A percentile compares a stretch with the other conserved stretches of the same genome.
Conservation (phyloP, 2,329 filamentous ascomycete species). For the Cryphonectria parasitica region DNA sequence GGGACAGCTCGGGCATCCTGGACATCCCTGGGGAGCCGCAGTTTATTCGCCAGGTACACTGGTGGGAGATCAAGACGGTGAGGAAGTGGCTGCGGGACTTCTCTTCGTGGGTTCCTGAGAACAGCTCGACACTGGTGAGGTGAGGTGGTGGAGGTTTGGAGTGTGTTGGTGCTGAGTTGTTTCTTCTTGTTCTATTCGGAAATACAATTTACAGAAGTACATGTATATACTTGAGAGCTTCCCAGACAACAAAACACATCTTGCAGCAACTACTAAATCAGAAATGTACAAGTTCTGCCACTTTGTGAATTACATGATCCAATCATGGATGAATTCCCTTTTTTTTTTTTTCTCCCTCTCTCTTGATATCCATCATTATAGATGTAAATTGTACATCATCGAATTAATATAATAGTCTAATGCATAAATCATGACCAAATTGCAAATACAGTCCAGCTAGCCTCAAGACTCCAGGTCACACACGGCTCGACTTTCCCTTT, state of each 20-base stretch:
- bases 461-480: background rate
- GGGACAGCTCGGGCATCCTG: constrained; percentile 48
- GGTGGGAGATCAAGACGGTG: constrained; percentile 55
- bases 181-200: background rate
- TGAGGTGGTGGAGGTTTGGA: background rate
- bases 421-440: too few species aligned
- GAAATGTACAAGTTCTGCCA: too few species aligned
- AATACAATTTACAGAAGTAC: too few species aligned
- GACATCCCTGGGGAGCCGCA: constrained; percentile 50
- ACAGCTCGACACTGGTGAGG: background rate
- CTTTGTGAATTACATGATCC: too few species aligned
- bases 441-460: too few species aligned
- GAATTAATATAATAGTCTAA: background rate
- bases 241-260: too few species aligned
- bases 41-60: constrained; percentile 54
- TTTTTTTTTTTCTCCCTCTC: too few species aligned
- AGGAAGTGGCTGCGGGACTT: constrained; percentile 48
- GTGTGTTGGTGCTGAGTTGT: background rate
- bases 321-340: too few species aligned
- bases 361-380: background rate
- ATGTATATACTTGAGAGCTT: too few species aligned
- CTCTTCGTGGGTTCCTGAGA: constrained; percentile 31
- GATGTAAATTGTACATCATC: background rate
- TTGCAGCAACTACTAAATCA: too few species aligned
- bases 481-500: background rate